phyloP scores from a whole-genome alignment of 805 yeast genomes.

The Metschnikowia dekortorum region DNA sequence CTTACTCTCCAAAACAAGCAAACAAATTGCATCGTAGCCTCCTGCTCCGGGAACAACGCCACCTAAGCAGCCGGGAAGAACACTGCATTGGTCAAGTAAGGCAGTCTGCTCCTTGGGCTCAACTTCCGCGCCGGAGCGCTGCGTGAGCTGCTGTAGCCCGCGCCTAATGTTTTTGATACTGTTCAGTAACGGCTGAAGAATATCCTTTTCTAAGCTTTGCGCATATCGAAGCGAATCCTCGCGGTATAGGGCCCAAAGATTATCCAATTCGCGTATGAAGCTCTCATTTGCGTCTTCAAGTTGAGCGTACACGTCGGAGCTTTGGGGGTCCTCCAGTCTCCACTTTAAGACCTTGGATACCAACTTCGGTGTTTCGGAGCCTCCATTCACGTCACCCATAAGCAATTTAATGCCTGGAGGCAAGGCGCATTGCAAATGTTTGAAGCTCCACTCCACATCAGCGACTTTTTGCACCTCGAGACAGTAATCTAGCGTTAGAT shows the following conservation, averaged over 20 bases:
- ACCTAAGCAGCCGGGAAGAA: slow-evolving; percentile 74
- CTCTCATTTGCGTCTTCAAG: slow-evolving; percentile 57
- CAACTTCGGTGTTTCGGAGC: slow-evolving; percentile 90
- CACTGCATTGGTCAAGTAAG: slow-evolving; percentile 49
- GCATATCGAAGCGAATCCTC: slow-evolving; percentile 33
- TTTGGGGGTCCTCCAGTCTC: slow-evolving; percentile 51
- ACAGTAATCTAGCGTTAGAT: slow-evolving; percentile 7
- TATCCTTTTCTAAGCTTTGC: slow-evolving; percentile 14
- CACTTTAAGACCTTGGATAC: slow-evolving; percentile 73
- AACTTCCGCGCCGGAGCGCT: slow-evolving; percentile 71
- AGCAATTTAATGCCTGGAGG: slow-evolving; percentile 67
- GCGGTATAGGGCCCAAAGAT: slow-evolving; percentile 31
- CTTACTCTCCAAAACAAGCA: slow-evolving; percentile 51
- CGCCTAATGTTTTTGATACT: slow-evolving; percentile 51
- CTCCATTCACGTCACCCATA: slow-evolving; percentile 92
- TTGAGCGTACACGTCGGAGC: slow-evolving; percentile 47
- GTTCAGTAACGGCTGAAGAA: slow-evolving; percentile 25
- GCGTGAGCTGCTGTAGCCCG: slow-evolving; percentile 57
- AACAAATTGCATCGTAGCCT: slow-evolving; percentile 88
- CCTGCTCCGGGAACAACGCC: slow-evolving; percentile 99
- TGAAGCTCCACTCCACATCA: slow-evolving; percentile 58
- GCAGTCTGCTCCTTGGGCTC: slow-evolving; percentile 78
- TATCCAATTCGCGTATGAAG: slow-evolving; percentile 47
- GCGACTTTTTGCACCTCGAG: slow-evolving; percentile 31
- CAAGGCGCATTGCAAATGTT: slow-evolving; percentile 49